phyloP scores from a whole-genome alignment of 2,329 filamentous ascomycete species.

The Ophiocordyceps camponoti-rufipedis region DNA sequence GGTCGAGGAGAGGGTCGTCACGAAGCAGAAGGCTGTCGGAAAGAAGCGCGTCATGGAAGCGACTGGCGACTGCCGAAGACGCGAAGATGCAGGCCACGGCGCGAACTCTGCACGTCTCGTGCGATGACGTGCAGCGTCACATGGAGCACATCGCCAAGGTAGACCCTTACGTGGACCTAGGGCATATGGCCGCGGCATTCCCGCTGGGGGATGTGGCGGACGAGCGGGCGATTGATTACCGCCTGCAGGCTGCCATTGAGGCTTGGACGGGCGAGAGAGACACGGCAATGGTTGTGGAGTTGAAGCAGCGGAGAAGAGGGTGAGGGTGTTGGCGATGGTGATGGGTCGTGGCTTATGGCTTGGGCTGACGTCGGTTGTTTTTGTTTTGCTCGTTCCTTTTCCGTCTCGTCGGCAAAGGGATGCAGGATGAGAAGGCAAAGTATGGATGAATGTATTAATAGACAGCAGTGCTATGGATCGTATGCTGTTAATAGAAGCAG shows the following conservation, averaged over 20 bases:
- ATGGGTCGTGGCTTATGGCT: too few species aligned
- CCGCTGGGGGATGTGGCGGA: slow-evolving; percentile 9
- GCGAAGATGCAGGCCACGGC: slow-evolving; percentile 4
- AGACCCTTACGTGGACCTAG: slow-evolving; percentile 1
- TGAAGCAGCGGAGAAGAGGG: slow-evolving; percentile 2
- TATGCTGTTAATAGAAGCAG: too few species aligned
- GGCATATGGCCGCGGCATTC: slow-evolving; percentile 3
- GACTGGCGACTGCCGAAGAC: slow-evolving; percentile 6
- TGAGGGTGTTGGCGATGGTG: not conserved
- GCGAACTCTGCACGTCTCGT: not conserved
- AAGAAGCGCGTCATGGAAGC: slow-evolving; percentile 7
- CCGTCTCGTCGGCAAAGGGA: too few species aligned
- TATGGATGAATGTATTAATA: too few species aligned
- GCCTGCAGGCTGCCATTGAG: slow-evolving; percentile 6
- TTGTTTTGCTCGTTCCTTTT: too few species aligned
- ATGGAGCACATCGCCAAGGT: slow-evolving; percentile 3
- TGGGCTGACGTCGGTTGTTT: too few species aligned
- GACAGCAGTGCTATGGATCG: too few species aligned
- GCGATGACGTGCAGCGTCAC: slow-evolving; percentile 2
- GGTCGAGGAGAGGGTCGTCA: not conserved
- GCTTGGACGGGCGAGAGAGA: slow-evolving; percentile 6
- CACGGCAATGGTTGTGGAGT: slow-evolving; percentile 7
- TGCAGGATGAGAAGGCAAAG: too few species aligned
- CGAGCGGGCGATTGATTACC: slow-evolving; percentile 6
- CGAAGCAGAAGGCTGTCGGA: not conserved